Percentiles rank a stretch among this genome's conserved stretches.
Evolutionary conservation across 2,329 filamentous ascomycete species (phyloP).

Genomic region (Fusarium anguioides): DNA sequence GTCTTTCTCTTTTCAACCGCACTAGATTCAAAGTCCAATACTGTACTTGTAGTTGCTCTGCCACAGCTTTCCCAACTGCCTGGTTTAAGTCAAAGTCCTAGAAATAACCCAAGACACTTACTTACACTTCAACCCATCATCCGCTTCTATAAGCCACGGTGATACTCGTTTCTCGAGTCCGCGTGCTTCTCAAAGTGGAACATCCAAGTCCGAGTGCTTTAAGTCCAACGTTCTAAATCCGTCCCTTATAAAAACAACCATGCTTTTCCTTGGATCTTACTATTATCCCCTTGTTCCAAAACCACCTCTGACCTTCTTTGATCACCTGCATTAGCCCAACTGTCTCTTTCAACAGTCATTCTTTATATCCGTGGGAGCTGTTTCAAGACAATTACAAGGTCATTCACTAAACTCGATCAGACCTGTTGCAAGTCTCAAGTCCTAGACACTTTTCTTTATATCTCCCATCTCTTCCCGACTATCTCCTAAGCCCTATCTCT

Average conservation of each 20-base stretch:
- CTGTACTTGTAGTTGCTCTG: slow-evolving; percentile 2
- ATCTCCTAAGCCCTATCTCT: slow-evolving; percentile 1
- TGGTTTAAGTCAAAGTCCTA: slow-evolving; percentile 33
- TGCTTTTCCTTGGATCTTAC: neutral
- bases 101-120: slow-evolving; percentile 7
- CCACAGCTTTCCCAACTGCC: slow-evolving; percentile 6
- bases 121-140: slow-evolving; percentile 38
- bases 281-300: slow-evolving; percentile 24
- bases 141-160: slow-evolving; percentile 34
- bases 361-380: slow-evolving; percentile 28
- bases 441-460: slow-evolving; percentile 21
- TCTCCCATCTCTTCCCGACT: slow-evolving; percentile 8
- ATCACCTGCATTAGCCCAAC: slow-evolving; percentile 45
- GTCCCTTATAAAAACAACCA: slow-evolving; percentile 22
- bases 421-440: slow-evolving; percentile 2
- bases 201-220: neutral
- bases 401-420: slow-evolving; percentile 28
- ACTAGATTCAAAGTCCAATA: slow-evolving; percentile 10
- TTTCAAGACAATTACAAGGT: slow-evolving; percentile 40
- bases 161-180: slow-evolving; percentile 3
- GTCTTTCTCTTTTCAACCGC: slow-evolving; percentile 6
- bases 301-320: slow-evolving; percentile 43
- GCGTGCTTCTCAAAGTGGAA: slow-evolving; percentile 27
- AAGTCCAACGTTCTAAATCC: slow-evolving; percentile 1
- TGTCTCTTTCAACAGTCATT: slow-evolving; percentile 40